phyloP scores from a whole-genome alignment of 2,329 filamentous ascomycete genomes.

The Acephala macrosclerotiorum region DNA sequence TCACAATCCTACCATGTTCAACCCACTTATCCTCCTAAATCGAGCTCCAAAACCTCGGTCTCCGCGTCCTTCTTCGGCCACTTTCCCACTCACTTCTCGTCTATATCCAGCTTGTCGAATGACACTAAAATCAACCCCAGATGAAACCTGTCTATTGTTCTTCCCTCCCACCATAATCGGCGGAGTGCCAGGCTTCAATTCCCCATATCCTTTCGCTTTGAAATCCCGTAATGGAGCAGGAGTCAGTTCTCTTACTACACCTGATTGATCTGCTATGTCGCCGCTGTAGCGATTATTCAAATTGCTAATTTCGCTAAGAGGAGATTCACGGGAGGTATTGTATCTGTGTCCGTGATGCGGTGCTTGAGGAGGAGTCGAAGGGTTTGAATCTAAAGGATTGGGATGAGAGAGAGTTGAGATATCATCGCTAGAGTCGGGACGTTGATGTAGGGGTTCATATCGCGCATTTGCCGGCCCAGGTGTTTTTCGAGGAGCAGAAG shows the following conservation, averaged over 20 bases:
- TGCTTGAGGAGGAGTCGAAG: conserved; percentile 46
- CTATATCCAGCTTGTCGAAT: conserved; percentile 25
- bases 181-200: conserved; percentile 59
- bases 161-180: conserved; percentile 57
- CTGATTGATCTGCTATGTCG: conserved; percentile 50
- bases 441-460: conserved; percentile 46
- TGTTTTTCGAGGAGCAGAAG: conserved; percentile 37
- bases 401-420: conserved; percentile 43
- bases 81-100: conserved; percentile 67
- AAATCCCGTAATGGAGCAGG: conserved; percentile 46
- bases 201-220: conserved; percentile 65
- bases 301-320: conserved; percentile 54
- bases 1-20: conserved; percentile 5
- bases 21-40: conserved; percentile 49
- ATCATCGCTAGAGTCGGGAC: conserved; percentile 48
- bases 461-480: conserved; percentile 14
- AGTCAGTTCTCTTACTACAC: conserved; percentile 16
- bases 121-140: conserved; percentile 62
- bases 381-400: conserved; percentile 62
- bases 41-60: conserved; percentile 41
- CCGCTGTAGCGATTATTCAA: conserved; percentile 54
- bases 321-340: conserved; percentile 50
- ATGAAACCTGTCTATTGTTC: conserved; percentile 58
- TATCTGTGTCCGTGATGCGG: conserved; percentile 23
- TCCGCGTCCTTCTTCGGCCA: conserved; percentile 70